Percentiles rank a stretch among this genome's conserved stretches.
Conservation (phyloP, 805 yeast genomes). For the Maudiozyma saulgeensis region DNA sequence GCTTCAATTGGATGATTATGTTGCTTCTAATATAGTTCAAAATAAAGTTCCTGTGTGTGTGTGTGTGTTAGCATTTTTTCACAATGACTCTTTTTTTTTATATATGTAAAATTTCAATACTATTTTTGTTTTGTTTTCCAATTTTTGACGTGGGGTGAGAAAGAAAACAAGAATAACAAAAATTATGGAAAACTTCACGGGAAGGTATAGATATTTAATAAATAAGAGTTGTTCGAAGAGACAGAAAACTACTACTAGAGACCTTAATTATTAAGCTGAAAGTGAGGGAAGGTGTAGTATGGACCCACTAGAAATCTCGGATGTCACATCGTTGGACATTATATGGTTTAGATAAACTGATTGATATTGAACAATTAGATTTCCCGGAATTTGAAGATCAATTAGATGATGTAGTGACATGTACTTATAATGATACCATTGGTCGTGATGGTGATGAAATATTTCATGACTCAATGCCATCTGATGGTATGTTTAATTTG, state of each 20-base stretch:
- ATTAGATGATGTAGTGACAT: background rate
- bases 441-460: background rate
- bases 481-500: too few species aligned
- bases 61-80: background rate
- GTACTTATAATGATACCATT: background rate
- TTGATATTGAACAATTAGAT: slow-evolving; percentile 1
- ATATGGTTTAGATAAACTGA: slow-evolving; percentile 6
- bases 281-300: background rate
- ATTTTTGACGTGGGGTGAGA: background rate
- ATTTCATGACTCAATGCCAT: background rate
- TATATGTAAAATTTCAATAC: background rate
- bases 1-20: background rate
- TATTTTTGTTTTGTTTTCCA: background rate
- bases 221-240: background rate
- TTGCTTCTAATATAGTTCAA: background rate
- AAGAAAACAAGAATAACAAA: background rate
- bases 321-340: slow-evolving; percentile 13
- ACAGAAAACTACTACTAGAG: background rate
- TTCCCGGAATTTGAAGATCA: slow-evolving; percentile 6
- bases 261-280: too few species aligned
- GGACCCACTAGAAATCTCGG: background rate
- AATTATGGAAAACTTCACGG: too few species aligned
- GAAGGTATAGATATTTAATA: background rate
- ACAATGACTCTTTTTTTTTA: background rate
- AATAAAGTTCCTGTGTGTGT: background rate